phyloP scores from a whole-genome alignment of 2,329 filamentous ascomycete species.

The Thielaviopsis populi region DNA sequence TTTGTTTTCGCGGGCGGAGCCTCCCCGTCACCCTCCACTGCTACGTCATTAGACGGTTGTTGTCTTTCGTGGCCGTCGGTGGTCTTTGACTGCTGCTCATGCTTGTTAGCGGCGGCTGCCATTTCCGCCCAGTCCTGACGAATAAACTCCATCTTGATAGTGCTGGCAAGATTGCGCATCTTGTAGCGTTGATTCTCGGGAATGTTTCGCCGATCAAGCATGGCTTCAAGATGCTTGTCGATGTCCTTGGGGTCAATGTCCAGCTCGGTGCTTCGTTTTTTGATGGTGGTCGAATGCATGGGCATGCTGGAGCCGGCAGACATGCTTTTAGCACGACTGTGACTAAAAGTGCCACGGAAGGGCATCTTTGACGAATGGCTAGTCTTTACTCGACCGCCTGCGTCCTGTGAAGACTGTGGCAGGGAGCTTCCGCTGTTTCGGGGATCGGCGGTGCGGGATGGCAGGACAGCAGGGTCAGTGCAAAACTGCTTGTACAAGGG shows the following conservation, averaged over 20 bases:
- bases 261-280: slow-evolving; percentile 31
- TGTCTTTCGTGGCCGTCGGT: neutral
- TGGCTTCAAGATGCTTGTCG: slow-evolving; percentile 42
- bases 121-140: slow-evolving; percentile 69
- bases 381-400: slow-evolving; percentile 2
- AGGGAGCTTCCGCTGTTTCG: slow-evolving; percentile 2
- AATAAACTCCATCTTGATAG: slow-evolving; percentile 92
- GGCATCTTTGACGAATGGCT: slow-evolving; percentile 7
- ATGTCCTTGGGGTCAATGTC: slow-evolving; percentile 40
- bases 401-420: neutral
- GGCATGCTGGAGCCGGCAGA: slow-evolving; percentile 5
- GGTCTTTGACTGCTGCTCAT: slow-evolving; percentile 19
- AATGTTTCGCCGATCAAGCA: slow-evolving; percentile 77
- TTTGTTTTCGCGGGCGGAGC: slow-evolving; percentile 32
- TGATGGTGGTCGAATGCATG: slow-evolving; percentile 1
- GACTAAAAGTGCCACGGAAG: slow-evolving; percentile 23
- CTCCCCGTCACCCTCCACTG: slow-evolving; percentile 28
- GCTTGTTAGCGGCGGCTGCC: slow-evolving; percentile 28
- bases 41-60: slow-evolving; percentile 20
- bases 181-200: slow-evolving; percentile 87
- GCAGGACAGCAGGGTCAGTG: neutral
- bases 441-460: slow-evolving; percentile 4
- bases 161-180: slow-evolving; percentile 77
- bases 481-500: slow-evolving; percentile 15
- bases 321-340: slow-evolving; percentile 25